Conservation (phyloP, 768 basidiomycete genomes). For the Tricholoma matsutake region DNA sequence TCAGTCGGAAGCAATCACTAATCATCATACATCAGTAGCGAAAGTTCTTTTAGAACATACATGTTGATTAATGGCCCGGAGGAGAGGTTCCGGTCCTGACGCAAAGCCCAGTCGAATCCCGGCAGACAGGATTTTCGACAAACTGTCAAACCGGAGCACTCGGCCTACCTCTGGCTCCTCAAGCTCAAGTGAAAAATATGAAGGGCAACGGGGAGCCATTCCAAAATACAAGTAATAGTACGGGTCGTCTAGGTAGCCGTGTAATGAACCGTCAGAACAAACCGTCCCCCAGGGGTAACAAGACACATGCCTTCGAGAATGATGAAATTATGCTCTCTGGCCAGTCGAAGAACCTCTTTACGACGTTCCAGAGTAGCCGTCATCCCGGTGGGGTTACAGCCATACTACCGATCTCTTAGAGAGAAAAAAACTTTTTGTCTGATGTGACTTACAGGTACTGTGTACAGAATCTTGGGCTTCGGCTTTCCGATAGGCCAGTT, state of each 20-base stretch:
- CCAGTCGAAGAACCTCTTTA: conserved; percentile 63
- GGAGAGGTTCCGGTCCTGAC: conserved; percentile 62
- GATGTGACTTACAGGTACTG: conserved; percentile 49
- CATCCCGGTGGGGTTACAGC: conserved; percentile 83
- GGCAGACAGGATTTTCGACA: conserved; percentile 74
- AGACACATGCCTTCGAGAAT: conserved; percentile 68
- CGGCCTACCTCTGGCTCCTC: conserved; percentile 50
- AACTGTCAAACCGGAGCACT: conserved; percentile 82
- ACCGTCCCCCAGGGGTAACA: background rate
- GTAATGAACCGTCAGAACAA: background rate
- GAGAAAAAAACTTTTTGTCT: background rate
- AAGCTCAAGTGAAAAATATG: conserved; percentile 76
- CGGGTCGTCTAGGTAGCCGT: conserved; percentile 57
- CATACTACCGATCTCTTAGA: conserved; percentile 47
- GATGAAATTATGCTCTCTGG: conserved; percentile 67
- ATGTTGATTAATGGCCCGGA: conserved; percentile 65
- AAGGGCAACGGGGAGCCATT: conserved; percentile 53
- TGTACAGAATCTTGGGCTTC: conserved; percentile 76
- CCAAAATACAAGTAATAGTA: conserved; percentile 78
- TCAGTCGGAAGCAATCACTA: background rate
- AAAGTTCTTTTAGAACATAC: conserved; percentile 27
- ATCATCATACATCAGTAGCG: background rate
- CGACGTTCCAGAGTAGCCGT: conserved; percentile 68
- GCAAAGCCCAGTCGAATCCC: conserved; percentile 78
- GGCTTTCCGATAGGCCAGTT: conserved; percentile 67